Evolutionary conservation across 495 filamentous ascomycete species (phyloP).

Genomic region (Penicillium robsamsonii): DNA sequence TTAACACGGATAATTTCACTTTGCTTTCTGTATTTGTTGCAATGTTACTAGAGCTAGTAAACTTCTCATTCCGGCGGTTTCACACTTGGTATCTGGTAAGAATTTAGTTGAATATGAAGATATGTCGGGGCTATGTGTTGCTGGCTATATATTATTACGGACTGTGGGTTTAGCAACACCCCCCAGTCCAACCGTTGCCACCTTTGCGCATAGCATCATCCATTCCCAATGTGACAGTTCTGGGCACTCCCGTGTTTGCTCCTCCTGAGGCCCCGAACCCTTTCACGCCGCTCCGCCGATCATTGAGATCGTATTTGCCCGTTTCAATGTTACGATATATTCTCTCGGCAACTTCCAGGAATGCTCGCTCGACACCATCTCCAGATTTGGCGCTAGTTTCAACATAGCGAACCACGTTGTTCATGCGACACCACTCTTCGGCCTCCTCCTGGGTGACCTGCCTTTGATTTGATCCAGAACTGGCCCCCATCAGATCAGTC

Average conservation of each 20-base stretch:
- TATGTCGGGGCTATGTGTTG: background rate
- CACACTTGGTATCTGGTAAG: background rate
- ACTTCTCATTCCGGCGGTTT: background rate
- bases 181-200: slow-evolving; percentile 42
- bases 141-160: slow-evolving; percentile 1
- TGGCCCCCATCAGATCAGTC: slow-evolving; percentile 64
- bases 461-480: slow-evolving; percentile 59
- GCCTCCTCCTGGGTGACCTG: slow-evolving; percentile 78
- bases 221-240: slow-evolving; percentile 57
- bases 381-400: slow-evolving; percentile 96
- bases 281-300: slow-evolving; percentile 91
- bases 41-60: background rate
- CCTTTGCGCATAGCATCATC: slow-evolving; percentile 53
- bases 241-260: slow-evolving; percentile 37
- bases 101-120: background rate
- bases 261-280: slow-evolving; percentile 58
- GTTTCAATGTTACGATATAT: slow-evolving; percentile 95
- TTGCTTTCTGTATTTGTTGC: background rate
- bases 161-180: slow-evolving; percentile 43
- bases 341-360: slow-evolving; percentile 85
- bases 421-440: slow-evolving; percentile 78
- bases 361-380: slow-evolving; percentile 88
- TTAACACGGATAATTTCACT: slow-evolving; percentile 1
- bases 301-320: slow-evolving; percentile 91
- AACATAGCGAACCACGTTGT: slow-evolving; percentile 83